Conservation (phyloP, 768 basidiomycete species). For the Pulveroboletus sp. region DNA sequence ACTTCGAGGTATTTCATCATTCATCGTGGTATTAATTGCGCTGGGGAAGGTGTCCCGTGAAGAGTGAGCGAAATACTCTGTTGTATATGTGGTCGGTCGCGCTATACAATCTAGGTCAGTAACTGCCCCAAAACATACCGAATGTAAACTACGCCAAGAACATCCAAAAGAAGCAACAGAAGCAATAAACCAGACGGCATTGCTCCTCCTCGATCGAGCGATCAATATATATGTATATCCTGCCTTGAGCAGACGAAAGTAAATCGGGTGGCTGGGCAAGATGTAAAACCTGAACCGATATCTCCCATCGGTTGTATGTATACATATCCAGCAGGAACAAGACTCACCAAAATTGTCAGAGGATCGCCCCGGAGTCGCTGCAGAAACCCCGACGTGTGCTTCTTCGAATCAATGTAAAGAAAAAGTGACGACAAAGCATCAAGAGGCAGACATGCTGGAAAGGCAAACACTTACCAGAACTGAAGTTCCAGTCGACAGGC, state of each 20-base stretch:
- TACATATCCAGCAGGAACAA: not conserved
- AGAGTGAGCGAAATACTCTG: slow-evolving; percentile 2
- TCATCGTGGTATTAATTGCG: not conserved
- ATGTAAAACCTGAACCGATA: not conserved
- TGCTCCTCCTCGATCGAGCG: not conserved
- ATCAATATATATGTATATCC: not conserved
- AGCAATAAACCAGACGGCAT: not conserved
- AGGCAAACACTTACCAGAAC: slow-evolving; percentile 5
- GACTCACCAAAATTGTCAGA: slow-evolving; percentile 7
- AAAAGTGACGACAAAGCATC: not conserved
- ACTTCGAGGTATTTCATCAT: not conserved
- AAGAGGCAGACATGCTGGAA: not conserved
- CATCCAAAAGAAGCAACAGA: not conserved
- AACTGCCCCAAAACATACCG: not conserved
- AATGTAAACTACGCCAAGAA: not conserved
- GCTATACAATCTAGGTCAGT: slow-evolving; percentile 7
- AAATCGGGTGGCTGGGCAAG: too few species aligned
- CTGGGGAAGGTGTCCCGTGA: not conserved
- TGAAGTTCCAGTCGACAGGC: slow-evolving; percentile 8
- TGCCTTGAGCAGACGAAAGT: not conserved
- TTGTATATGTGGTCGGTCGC: not conserved
- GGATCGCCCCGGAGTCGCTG: not conserved
- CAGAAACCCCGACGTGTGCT: not conserved
- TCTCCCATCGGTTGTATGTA: not conserved
- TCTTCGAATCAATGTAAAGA: not conserved